A percentile compares a stretch with the other conserved stretches of the same genome.
Evolutionary conservation across 495 filamentous ascomycete genomes (phyloP).

Genomic region (Penicillium steckii): DNA sequence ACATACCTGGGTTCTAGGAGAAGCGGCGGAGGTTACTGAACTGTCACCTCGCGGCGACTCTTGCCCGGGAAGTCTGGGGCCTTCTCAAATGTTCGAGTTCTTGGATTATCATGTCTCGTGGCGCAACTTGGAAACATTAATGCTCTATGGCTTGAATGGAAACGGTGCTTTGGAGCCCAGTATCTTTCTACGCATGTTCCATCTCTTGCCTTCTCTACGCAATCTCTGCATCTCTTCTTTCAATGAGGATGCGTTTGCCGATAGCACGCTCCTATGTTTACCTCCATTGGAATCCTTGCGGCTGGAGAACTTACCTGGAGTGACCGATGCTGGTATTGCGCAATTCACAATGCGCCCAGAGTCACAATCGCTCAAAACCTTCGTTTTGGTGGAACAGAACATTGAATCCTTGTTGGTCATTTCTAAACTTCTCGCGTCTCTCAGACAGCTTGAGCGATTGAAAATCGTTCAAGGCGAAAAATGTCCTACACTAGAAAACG

Average conservation of each 20-base stretch:
- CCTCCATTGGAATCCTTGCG: constrained; percentile 72
- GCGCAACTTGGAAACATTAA: constrained; percentile 68
- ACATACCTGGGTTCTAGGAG: constrained; percentile 72
- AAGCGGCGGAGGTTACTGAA: constrained; percentile 45
- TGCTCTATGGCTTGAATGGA: constrained; percentile 61
- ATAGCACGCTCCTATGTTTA: constrained; percentile 65
- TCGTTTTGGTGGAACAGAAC: constrained; percentile 66
- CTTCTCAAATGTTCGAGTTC: constrained; percentile 65
- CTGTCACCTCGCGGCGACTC: constrained; percentile 43
- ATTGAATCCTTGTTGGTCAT: constrained; percentile 66
- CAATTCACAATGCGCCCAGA: constrained; percentile 62
- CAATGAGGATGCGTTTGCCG: constrained; percentile 68
- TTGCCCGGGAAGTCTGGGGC: constrained; percentile 55
- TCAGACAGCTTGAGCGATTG: constrained; percentile 62
- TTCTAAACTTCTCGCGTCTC: constrained; percentile 70
- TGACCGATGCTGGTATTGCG: constrained; percentile 75
- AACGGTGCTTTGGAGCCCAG: constrained; percentile 63
- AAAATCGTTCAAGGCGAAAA: constrained; percentile 64
- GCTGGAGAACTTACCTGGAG: constrained; percentile 70
- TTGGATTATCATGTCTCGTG: constrained; percentile 69
- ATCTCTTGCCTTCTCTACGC: constrained; percentile 64
- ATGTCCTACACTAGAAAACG: constrained; percentile 57
- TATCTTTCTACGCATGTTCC: constrained; percentile 66
- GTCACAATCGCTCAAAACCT: constrained; percentile 53
- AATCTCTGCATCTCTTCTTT: constrained; percentile 76